Evolutionary conservation across 805 yeast species (phyloP), one percentile per base, ranked within the genome.

Genomic region (Henningerozyma blattae): DNA sequence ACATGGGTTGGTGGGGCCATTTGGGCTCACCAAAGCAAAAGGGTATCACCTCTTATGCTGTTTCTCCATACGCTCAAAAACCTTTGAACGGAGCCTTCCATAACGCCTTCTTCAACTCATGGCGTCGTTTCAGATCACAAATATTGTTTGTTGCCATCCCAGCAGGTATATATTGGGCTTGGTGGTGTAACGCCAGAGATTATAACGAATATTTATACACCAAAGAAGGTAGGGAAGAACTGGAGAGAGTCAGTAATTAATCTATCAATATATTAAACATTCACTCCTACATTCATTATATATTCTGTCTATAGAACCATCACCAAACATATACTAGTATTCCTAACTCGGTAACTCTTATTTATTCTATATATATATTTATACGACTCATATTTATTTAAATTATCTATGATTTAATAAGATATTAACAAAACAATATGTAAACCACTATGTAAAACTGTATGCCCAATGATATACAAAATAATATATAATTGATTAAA

Each of bases 1-100:
- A 80, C 56, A 78, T 83, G 89, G 96, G 96, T 50, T 86, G 95
- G 95, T 86, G 96, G 96, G 96, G 96, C 57, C 62, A 69, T 67
- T 63, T 86, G 57, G 94, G 93, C 41, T 71, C 82, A 62, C 87
- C 91, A 58, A 72, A 72, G 50, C 94, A 84, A 68, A 83, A 83
- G 63, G 79, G 84, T 66, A 68, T 80, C 45, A 81, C 89, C 42
- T 72, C 81, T 40, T 91, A 89, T 71, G 69, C 95, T 36, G 86
- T 91, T 44, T 82, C 98, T 45, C 93, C 95, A 42, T 83, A 72
- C 49, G 95, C 95, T 40, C 93, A 89, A 65, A 77, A 75, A 61
- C 96, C 96, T 38, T 72, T 91, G 61, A 79, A 80, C 62, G 94
- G 94, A 48, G 72, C 77, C 46, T 72, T 79, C 49, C 75, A 87